Conservation (phyloP, 371 early-diverging fungal genomes). For the Dipsacomyces acuminosporus region DNA sequence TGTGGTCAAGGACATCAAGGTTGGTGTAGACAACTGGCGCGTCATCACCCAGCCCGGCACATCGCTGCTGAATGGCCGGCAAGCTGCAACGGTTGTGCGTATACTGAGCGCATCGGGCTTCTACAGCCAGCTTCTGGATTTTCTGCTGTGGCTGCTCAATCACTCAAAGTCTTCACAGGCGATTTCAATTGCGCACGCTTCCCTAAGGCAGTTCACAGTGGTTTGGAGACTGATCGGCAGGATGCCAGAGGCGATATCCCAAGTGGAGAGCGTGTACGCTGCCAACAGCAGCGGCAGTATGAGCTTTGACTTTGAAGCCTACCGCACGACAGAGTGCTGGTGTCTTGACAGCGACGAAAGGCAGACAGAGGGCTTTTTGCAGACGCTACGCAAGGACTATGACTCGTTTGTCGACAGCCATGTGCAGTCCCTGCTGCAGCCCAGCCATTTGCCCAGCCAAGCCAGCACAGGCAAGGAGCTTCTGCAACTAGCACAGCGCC, state of each 20-base stretch:
- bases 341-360: not conserved
- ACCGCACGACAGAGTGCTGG: constrained; percentile 22
- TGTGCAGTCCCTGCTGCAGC: constrained; percentile 7
- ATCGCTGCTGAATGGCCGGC: constrained; percentile 67
- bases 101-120: constrained; percentile 47
- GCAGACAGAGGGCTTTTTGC: not conserved
- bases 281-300: not conserved
- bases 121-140: constrained; percentile 25
- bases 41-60: constrained; percentile 75
- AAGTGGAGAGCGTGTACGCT: constrained; percentile 8
- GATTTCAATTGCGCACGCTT: constrained; percentile 53
- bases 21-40: constrained; percentile 78
- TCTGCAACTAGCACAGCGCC: constrained; percentile 29
- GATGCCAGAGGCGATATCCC: constrained; percentile 38
- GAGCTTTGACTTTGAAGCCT: constrained; percentile 24
- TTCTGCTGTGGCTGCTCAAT: constrained; percentile 60
- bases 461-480: constrained; percentile 16
- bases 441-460: constrained; percentile 10
- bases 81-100: constrained; percentile 57
- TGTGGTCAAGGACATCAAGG: constrained; percentile 64
- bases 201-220: constrained; percentile 54
- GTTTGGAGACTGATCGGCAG: constrained; percentile 57
- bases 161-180: constrained; percentile 56
- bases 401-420: constrained; percentile 12
- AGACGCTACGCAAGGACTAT: constrained; percentile 4